Evolutionary conservation across 805 yeast genomes (phyloP).

Genomic region (Cyberlindnera mrakii): DNA sequence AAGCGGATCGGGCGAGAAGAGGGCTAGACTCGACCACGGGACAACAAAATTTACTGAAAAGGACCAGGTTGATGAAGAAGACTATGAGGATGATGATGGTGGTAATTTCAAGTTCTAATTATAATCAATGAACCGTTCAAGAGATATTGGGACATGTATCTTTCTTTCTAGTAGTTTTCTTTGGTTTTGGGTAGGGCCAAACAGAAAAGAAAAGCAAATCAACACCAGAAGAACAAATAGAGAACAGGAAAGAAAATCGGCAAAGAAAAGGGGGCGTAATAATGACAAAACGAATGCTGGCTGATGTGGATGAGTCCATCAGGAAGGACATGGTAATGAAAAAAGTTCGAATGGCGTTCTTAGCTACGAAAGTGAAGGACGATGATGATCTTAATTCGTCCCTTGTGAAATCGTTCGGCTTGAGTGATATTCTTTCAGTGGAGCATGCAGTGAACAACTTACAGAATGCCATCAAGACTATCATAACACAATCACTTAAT

Average conservation of each 20-base stretch:
- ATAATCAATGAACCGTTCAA: background rate
- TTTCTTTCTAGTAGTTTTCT: no score
- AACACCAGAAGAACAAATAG: no score
- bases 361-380: background rate
- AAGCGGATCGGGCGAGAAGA: background rate
- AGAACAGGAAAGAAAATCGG: background rate
- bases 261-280: no score
- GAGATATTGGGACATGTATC: no score
- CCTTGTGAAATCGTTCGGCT: constrained; percentile 4
- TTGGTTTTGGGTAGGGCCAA: no score
- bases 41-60: background rate
- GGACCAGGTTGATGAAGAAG: constrained; percentile 15
- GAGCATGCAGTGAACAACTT: constrained; percentile 51
- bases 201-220: no score
- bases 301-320: background rate
- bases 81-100: constrained; percentile 17
- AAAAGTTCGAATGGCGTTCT: constrained; percentile 3
- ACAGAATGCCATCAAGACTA: constrained; percentile 44
- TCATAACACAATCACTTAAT: constrained; percentile 54
- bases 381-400: background rate
- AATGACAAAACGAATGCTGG: constrained; percentile 1
- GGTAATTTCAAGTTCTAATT: constrained; percentile 24
- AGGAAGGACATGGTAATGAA: constrained; percentile 2
- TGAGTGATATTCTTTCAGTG: constrained; percentile 25
- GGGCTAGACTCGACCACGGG: background rate